Evolutionary conservation across 306 rosid species (phyloP).

Genomic region (Carpinus viminea): DNA sequence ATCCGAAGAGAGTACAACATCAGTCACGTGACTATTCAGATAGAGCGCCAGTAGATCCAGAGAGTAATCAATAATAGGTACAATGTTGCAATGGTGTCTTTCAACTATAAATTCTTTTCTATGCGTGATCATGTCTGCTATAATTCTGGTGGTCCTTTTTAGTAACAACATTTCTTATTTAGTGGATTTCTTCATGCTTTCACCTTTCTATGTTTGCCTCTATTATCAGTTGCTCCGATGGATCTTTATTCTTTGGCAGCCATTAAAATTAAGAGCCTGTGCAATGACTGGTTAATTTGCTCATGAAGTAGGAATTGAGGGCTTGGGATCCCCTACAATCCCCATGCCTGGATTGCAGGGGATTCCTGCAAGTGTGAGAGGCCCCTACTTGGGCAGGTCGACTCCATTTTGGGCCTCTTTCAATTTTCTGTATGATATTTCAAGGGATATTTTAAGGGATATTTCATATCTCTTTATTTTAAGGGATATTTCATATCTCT

Average conservation of each 20-base stretch:
- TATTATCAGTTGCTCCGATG: not conserved
- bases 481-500: no score
- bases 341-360: no score
- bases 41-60: conserved; percentile 49
- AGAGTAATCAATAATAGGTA: not conserved
- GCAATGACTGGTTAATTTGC: not conserved
- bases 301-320: not conserved
- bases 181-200: not conserved
- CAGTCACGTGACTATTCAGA: conserved; percentile 53
- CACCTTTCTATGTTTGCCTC: not conserved
- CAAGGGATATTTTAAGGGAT: no score
- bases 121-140: conserved; percentile 2
- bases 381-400: no score
- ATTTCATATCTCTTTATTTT: no score
- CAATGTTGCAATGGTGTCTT: conserved; percentile 5
- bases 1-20: conserved; percentile 45
- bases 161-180: not conserved
- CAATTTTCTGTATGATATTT: no score
- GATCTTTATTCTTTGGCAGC: not conserved
- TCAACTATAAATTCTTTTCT: conserved; percentile 6
- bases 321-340: no score
- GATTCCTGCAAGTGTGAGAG: no score
- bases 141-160: not conserved
- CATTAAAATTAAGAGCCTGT: not conserved
- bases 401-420: no score